Base-by-base conservation (phyloP, 352 stramenopile species). In the Pythium brachiatum region DNA sequence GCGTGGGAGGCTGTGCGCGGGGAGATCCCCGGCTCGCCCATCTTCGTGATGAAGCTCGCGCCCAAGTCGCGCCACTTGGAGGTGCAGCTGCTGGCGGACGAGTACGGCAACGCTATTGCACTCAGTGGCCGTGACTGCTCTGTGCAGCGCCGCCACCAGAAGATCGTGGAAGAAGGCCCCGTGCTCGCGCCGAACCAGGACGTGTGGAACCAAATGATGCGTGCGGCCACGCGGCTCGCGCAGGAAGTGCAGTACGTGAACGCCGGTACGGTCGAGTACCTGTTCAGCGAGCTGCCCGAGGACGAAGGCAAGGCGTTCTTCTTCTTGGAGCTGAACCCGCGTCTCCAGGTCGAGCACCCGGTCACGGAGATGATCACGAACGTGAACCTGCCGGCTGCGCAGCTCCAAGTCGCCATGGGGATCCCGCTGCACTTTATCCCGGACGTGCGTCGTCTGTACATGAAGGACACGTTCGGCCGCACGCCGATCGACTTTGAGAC, bases 41-140 rank as follows among this genome's bases (percentile, higher is more conserved):
- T 99, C 69, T 99, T 99, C 67, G 97, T 99, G 64, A 99, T 99
- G 98, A 99, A 99, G 78, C 78, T 99, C 15, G 97, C 95, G 11
- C 79, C 89, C 13, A 96, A 98, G 61, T 98, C 97, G 29, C 90
- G 97, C 38, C 98, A 99, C 76, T 86, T 99, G 39, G 97, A 99
- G 77, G 97, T 99, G 38, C 98, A 99, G 81, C 75, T 99, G 18
- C 76, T 99, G 34, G 97, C 97, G 0, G 98, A 99, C 76, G 89
- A 98, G 53, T 99, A 99, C 73, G 97, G 97, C 50, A 94, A 99
- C 66, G 97, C 96, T 32, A 98, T 99, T 68, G 96, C 98, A 11
- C 83, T 99, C 18, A 99, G 97, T 73, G 97, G 97, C 15, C 92
- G 98, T 64, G 98, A 99, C 86, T 99, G 98, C 81, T 99, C 95